phyloP scores from a whole-genome alignment of 805 yeast species.

The Danielia oregonensis region DNA sequence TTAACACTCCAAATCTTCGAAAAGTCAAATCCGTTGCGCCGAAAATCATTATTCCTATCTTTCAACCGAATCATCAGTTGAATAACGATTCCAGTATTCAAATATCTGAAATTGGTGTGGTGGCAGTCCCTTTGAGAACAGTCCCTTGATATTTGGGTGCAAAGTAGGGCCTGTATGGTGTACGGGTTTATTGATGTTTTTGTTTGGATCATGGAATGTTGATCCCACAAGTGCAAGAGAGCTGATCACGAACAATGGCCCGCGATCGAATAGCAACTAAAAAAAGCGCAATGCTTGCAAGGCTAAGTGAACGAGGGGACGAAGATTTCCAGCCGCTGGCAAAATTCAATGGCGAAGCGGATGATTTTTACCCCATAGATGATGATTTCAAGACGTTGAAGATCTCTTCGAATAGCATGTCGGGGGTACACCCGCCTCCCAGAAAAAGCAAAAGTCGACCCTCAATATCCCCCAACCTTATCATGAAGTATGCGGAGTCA shows the following conservation, averaged over 20 bases:
- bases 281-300: conserved; percentile 5
- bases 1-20: too few relatives aligned
- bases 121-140: background rate
- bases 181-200: conserved; percentile 6
- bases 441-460: conserved; percentile 1
- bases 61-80: conserved; percentile 56
- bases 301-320: conserved; percentile 13
- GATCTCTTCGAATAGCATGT: background rate
- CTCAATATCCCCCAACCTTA: conserved; percentile 3
- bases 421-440: conserved; percentile 5
- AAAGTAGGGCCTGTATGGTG: conserved; percentile 2
- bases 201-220: conserved; percentile 1
- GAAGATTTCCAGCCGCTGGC: background rate
- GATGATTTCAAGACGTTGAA: conserved; percentile 1
- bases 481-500: conserved; percentile 5
- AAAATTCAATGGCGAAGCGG: background rate
- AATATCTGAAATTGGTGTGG: background rate
- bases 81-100: conserved; percentile 67
- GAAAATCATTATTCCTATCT: too few relatives aligned
- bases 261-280: conserved; percentile 3
- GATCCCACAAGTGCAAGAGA: background rate
- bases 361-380: background rate
- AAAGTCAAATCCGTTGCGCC: too few relatives aligned
- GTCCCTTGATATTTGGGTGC: too few relatives aligned
- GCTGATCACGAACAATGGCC: conserved; percentile 2